These are phyloP conservation scores for Sungouiella thailandica DNA, from an alignment of 805 yeast species.

Conservation along the genomic window DNA sequence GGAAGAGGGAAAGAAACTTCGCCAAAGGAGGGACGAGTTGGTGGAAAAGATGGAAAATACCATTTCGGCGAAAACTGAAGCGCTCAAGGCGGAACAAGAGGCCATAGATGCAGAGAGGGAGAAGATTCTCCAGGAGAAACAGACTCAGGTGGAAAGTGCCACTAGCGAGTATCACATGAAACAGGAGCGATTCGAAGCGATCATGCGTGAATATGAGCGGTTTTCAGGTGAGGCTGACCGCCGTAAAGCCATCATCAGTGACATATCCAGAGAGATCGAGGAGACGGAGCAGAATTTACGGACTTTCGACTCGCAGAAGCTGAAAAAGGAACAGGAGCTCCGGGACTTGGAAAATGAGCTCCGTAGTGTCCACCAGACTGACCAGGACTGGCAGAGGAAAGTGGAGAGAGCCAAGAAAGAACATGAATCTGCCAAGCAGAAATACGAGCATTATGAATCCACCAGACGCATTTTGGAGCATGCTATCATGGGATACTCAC, in stretches of 20 bases:
- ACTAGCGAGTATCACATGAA: neutral
- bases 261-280: neutral
- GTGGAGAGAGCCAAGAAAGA: slow-evolving; percentile 13
- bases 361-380: slow-evolving; percentile 4
- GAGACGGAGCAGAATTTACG: too few relatives aligned
- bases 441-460: slow-evolving; percentile 27
- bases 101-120: slow-evolving; percentile 1
- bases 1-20: slow-evolving; percentile 15
- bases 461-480: slow-evolving; percentile 45
- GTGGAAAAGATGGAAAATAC: slow-evolving; percentile 2
- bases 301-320: slow-evolving; percentile 4
- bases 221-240: neutral
- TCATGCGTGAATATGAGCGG: slow-evolving; percentile 6
- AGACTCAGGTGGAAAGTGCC: slow-evolving; percentile 1
- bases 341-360: slow-evolving; percentile 4
- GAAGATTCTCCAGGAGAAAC: neutral
- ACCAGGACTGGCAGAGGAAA: slow-evolving; percentile 3
- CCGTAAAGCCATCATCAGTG: neutral
- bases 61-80: slow-evolving; percentile 8
- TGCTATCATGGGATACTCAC: slow-evolving; percentile 36
- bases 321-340: slow-evolving; percentile 11
- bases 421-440: slow-evolving; percentile 12
- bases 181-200: neutral
- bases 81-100: neutral
- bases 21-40: slow-evolving; percentile 8